These are phyloP conservation scores for Helianthus tuberosus DNA, from an alignment of 129 eudicot species.

Conservation along the genomic window DNA sequence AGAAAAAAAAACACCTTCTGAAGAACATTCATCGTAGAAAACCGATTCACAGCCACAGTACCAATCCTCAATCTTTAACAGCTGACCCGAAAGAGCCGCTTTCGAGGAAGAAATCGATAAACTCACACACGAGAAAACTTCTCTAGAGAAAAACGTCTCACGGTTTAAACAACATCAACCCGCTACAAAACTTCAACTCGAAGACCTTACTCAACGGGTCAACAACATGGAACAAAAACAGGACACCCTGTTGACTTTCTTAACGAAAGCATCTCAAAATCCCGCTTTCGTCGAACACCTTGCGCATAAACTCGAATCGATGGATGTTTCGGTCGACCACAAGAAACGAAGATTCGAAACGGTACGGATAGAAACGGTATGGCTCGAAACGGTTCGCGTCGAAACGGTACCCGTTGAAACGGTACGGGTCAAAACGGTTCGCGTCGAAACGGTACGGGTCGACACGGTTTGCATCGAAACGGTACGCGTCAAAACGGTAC, in stretches of 20 bases:
- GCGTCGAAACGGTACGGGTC: too few species aligned
- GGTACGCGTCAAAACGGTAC: too few species aligned
- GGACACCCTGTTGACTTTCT: constrained; percentile 46
- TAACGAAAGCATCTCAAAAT: constrained; percentile 63
- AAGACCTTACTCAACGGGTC: constrained; percentile 62
- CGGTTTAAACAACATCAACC: constrained; percentile 68
- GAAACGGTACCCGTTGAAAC: too few species aligned
- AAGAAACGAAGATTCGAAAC: constrained; percentile 81
- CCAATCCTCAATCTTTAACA: constrained; percentile 55
- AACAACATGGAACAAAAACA: constrained; percentile 67
- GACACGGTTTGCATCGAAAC: too few species aligned
- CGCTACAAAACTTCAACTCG: constrained; percentile 58
- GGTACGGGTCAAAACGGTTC: too few species aligned
- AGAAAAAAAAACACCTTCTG: constrained; percentile 75
- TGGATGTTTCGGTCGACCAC: constrained; percentile 68
- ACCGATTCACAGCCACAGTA: constrained; percentile 94
- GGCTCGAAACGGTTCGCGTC: too few species aligned
- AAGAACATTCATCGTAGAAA: constrained; percentile 88
- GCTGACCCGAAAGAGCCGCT: constrained; percentile 74
- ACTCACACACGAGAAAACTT: constrained; percentile 67
- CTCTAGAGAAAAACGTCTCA: constrained; percentile 52
- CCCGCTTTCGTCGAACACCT: constrained; percentile 66
- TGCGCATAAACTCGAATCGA: constrained; percentile 68
- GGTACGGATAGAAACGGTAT: too few species aligned
- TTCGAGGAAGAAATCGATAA: constrained; percentile 88